These are phyloP conservation scores for Solanum lycopersicoides DNA, from an alignment of 257 asterid species.

Conservation along the genomic window DNA sequence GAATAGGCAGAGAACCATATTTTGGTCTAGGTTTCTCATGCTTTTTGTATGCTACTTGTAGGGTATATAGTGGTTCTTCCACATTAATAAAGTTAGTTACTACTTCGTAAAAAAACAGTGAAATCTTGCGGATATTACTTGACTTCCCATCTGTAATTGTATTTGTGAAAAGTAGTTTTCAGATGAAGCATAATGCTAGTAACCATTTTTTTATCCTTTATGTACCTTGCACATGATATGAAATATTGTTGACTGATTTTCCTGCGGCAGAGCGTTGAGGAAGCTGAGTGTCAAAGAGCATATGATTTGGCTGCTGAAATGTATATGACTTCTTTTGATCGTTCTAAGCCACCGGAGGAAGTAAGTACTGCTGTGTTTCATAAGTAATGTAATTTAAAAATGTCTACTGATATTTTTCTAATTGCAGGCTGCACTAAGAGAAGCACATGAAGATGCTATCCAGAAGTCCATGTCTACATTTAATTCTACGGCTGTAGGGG, in stretches of 20 bases:
- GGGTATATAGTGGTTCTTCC: background rate
- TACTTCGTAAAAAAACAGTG: background rate
- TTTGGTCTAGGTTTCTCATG: background rate
- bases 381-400: background rate
- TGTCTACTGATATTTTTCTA: constrained; percentile 10
- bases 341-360: constrained; percentile 87
- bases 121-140: background rate
- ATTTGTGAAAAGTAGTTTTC: background rate
- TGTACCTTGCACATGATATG: background rate
- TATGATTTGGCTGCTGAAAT: constrained; percentile 68
- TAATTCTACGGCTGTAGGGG: constrained; percentile 80
- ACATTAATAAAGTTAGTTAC: background rate
- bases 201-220: background rate
- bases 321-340: constrained; percentile 74
- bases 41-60: background rate
- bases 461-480: constrained; percentile 69
- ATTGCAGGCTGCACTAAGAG: constrained; percentile 75
- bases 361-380: constrained; percentile 35
- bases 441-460: constrained; percentile 89
- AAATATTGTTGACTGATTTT: background rate
- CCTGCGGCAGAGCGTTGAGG: constrained; percentile 76
- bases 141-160: background rate
- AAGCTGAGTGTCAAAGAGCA: constrained; percentile 95
- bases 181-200: background rate
- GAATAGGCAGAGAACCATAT: background rate